Evolutionary conservation across 106 monocot genomes (phyloP).

Genomic region (Iris macrosiphon): DNA sequence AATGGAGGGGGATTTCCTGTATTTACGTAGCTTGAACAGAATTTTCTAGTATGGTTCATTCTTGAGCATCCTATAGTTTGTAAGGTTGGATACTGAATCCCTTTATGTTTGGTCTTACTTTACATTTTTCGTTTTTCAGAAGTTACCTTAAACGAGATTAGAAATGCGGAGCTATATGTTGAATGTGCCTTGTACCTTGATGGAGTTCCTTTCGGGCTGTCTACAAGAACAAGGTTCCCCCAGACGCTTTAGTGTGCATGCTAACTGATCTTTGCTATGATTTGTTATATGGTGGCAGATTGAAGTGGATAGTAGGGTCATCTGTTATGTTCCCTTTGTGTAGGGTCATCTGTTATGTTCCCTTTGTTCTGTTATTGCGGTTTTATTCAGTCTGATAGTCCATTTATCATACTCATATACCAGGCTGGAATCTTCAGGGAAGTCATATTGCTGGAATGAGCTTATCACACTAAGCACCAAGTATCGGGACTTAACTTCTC

Average conservation of each 20-base stretch:
- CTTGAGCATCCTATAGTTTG: too few relatives aligned
- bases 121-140: conserved; percentile 13
- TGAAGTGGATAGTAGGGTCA: neutral
- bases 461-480: conserved; percentile 78
- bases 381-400: neutral
- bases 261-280: neutral
- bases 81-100: neutral
- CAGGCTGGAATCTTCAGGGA: conserved; percentile 83
- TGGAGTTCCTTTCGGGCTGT: conserved; percentile 72
- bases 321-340: neutral
- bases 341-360: neutral
- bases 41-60: too few relatives aligned
- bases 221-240: conserved; percentile 55
- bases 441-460: conserved; percentile 84
- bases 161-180: conserved; percentile 61
- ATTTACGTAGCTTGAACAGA: too few relatives aligned
- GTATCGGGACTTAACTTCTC: conserved; percentile 89
- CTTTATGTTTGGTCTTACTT: neutral
- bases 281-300: neutral
- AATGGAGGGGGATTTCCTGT: too few relatives aligned
- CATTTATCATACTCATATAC: neutral
- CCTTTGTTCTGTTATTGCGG: neutral
- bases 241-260: neutral
- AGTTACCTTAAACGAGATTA: conserved; percentile 11
- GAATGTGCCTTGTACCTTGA: conserved; percentile 79